phyloP scores from a whole-genome alignment of 768 basidiomycete genomes.

The Mrakia blollopis region DNA sequence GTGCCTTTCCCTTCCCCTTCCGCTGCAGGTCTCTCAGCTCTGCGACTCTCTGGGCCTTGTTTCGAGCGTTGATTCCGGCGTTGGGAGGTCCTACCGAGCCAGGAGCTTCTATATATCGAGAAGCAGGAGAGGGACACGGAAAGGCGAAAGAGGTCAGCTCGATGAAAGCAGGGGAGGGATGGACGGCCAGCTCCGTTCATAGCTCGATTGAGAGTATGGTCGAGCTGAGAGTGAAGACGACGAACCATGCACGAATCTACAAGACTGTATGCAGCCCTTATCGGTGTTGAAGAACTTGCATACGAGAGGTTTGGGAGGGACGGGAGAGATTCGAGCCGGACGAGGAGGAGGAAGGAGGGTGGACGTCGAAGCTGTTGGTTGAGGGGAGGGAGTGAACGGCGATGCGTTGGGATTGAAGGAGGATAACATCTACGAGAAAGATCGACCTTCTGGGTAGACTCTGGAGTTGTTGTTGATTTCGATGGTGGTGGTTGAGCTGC shows the following conservation, averaged over 20 bases:
- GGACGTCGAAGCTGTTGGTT: background rate
- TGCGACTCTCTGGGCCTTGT: background rate
- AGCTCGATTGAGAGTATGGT: background rate
- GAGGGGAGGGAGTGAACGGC: background rate
- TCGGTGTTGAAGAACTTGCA: slow-evolving; percentile 62
- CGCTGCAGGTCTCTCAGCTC: too few relatives aligned
- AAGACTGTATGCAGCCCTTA: slow-evolving; percentile 64
- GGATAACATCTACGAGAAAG: too few relatives aligned
- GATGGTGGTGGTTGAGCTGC: too few relatives aligned
- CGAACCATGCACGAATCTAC: slow-evolving; percentile 71
- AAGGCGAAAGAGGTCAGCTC: background rate
- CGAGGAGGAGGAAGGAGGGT: background rate
- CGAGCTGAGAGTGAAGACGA: slow-evolving; percentile 10
- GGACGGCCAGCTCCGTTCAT: background rate
- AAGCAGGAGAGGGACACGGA: background rate
- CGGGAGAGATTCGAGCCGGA: background rate
- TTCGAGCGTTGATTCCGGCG: slow-evolving; percentile 12
- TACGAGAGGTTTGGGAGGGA: slow-evolving; percentile 8
- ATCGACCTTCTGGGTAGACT: too few relatives aligned
- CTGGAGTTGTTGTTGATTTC: too few relatives aligned
- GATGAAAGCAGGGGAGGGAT: background rate
- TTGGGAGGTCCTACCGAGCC: slow-evolving; percentile 7
- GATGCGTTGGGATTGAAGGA: too few relatives aligned
- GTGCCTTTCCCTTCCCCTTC: background rate
- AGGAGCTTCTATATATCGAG: background rate